Conservation (phyloP, 2,329 filamentous ascomycete species). For the Plenodomus biglobosus region DNA sequence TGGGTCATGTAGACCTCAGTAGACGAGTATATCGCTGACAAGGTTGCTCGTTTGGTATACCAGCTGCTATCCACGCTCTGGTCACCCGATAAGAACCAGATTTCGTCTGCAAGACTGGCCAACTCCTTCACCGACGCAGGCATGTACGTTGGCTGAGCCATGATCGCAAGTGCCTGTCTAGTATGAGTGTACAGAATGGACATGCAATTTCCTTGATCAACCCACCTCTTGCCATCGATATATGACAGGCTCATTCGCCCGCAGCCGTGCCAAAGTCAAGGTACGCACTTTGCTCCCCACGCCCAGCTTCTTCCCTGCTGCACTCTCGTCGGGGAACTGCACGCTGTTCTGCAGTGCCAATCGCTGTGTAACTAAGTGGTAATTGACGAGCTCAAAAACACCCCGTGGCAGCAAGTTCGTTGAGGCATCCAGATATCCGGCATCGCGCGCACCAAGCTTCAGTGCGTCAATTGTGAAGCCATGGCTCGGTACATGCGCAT, state of each 20-base stretch:
- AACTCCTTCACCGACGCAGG: slow-evolving; percentile 77
- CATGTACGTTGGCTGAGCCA: slow-evolving; percentile 81
- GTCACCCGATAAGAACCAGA: slow-evolving; percentile 85
- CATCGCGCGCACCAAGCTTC: slow-evolving; percentile 75
- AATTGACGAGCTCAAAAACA: slow-evolving; percentile 78
- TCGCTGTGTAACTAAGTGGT: slow-evolving; percentile 70
- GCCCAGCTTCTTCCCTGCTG: slow-evolving; percentile 44
- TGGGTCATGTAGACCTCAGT: slow-evolving; percentile 93
- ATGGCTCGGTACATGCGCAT: slow-evolving; percentile 73
- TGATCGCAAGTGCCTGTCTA: slow-evolving; percentile 76
- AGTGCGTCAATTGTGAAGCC: slow-evolving; percentile 80
- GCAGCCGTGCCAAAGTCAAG: slow-evolving; percentile 74
- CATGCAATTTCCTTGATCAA: slow-evolving; percentile 33
- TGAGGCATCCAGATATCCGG: slow-evolving; percentile 83
- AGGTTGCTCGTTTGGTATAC: slow-evolving; percentile 73
- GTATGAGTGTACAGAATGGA: slow-evolving; percentile 2
- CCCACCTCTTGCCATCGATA: slow-evolving; percentile 81
- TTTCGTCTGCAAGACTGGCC: slow-evolving; percentile 82
- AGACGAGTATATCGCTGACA: slow-evolving; percentile 68
- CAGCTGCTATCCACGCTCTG: slow-evolving; percentile 78
- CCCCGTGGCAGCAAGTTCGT: slow-evolving; percentile 79
- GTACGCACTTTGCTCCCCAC: slow-evolving; percentile 67
- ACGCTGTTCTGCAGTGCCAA: slow-evolving; percentile 56
- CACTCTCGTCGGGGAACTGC: slow-evolving; percentile 46
- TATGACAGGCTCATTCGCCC: slow-evolving; percentile 72